Evolutionary conservation across 306 rosid species (phyloP), one percentile per base, ranked within the genome.

Genomic region (Acacia acuminata): DNA sequence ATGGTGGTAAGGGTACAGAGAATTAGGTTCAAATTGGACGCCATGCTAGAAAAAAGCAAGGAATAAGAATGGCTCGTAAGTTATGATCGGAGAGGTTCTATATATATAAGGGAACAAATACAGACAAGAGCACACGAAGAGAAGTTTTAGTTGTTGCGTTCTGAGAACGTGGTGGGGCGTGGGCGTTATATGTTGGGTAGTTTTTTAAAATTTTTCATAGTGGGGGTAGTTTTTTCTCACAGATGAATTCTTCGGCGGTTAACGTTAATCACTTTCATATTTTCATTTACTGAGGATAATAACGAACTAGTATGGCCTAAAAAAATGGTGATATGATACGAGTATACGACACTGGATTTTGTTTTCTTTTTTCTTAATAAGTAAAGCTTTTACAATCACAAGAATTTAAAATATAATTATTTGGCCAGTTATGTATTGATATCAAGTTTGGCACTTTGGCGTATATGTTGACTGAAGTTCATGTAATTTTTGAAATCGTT

Each of bases 11-110:
- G 82, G 80, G 43, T 32, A 51, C 42, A 71, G 27, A 89, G 71
- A 27, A 89, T 50, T 64, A 81, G 1, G 24, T 48, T 1, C 16
- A 55, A 9, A 32, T 36, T 34, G 77, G 91, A 82, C 19, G 91
- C 78, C 90, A 82, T 76, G 44, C 76, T 32, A 9, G 44, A 20
- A 47, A 20, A 55, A 56, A n/a, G 22, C 25, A n/a, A 56, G 63
- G 63, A 56, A 53, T 7, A 19, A 53, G 20, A 17, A 51, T 51
- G 58, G 16, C 14, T 38, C 42, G 3, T 1, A 38, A 38, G 42
- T 38, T 38, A 38, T 38, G 47, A 43, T 10, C 13, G 3, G 47
- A 43, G 13, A 9, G 47, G 12, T 19, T n/a, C n/a, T 48, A 17
- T 48, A 14, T 47, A 47, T 48, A 48, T 3, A 56, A 56, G 64